Percentiles rank a stretch among this genome's conserved stretches.
phyloP scores from a whole-genome alignment of 768 basidiomycete genomes.

The Auricularia cornea region DNA sequence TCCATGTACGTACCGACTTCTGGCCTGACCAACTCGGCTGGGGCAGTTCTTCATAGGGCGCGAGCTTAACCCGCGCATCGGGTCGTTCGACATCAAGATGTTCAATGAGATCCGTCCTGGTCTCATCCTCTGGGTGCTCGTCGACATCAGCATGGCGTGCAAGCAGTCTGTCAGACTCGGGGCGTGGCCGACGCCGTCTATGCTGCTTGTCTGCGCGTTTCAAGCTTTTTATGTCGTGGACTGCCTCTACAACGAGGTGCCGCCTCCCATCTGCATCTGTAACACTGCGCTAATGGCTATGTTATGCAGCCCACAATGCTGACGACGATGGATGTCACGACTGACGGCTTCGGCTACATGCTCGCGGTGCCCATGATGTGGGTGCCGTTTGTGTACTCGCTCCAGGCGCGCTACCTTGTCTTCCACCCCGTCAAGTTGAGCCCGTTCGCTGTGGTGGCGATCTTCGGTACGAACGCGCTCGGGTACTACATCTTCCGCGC shows the following conservation, averaged over 20 bases:
- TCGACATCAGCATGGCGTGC: conserved; percentile 86
- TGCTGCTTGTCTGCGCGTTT: conserved; percentile 83
- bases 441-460: conserved; percentile 40
- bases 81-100: conserved; percentile 65
- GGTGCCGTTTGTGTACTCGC: conserved; percentile 90
- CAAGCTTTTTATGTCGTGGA: conserved; percentile 85
- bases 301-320: conserved; percentile 65
- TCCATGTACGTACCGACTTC: no score
- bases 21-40: background rate
- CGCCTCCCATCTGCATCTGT: no score
- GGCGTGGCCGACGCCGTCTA: conserved; percentile 49
- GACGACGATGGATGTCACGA: conserved; percentile 95
- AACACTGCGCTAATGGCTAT: no score
- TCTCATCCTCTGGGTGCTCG: conserved; percentile 83
- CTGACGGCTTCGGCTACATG: conserved; percentile 99
- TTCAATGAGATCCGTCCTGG: conserved; percentile 86
- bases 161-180: conserved; percentile 80
- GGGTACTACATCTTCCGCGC: conserved; percentile 90
- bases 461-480: conserved; percentile 54
- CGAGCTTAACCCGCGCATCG: conserved; percentile 82
- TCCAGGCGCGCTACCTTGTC: conserved; percentile 93
- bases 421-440: conserved; percentile 80
- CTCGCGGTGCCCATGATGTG: conserved; percentile 88
- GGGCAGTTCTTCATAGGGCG: conserved; percentile 87
- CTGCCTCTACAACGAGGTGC: conserved; percentile 84